Conservation (phyloP, 306 rosid genomes). For the Cicer chorassanicum region DNA sequence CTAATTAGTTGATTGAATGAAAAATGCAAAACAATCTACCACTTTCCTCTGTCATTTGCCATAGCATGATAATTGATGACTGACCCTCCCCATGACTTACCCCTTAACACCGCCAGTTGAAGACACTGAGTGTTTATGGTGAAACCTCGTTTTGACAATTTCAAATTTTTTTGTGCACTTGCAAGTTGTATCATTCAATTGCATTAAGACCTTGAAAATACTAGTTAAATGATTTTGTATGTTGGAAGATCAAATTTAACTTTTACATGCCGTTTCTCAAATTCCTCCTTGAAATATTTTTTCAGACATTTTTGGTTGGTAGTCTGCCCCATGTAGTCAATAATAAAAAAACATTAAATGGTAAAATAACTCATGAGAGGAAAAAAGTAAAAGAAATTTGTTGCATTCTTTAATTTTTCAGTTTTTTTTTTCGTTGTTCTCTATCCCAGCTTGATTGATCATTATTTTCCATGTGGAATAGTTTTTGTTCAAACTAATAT, state of each 20-base stretch:
- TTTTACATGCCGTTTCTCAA: neutral
- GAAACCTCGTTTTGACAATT: neutral
- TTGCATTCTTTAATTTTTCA: conserved; percentile 1
- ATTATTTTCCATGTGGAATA: neutral
- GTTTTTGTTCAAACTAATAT: neutral
- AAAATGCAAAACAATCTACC: neutral
- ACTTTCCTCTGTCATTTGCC: conserved; percentile 11
- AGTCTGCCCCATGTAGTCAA: conserved; percentile 3
- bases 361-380: neutral
- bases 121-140: neutral
- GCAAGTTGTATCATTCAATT: neutral
- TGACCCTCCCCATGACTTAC: too few species aligned
- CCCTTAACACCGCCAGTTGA: conserved; percentile 17
- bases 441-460: neutral
- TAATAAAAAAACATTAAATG: neutral
- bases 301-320: conserved; percentile 1
- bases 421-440: neutral
- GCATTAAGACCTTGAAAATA: conserved; percentile 26
- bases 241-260: conserved; percentile 10
- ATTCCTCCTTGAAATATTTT: neutral
- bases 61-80: neutral
- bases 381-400: neutral
- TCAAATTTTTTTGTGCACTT: conserved; percentile 30
- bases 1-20: too few species aligned
- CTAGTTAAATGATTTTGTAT: conserved; percentile 7